Percentiles rank a stretch among this genome's conserved stretches.
These are phyloP conservation scores for Mortierella sp. DNA, from an alignment of 371 early-diverging fungal genomes.

Conservation along the genomic window DNA sequence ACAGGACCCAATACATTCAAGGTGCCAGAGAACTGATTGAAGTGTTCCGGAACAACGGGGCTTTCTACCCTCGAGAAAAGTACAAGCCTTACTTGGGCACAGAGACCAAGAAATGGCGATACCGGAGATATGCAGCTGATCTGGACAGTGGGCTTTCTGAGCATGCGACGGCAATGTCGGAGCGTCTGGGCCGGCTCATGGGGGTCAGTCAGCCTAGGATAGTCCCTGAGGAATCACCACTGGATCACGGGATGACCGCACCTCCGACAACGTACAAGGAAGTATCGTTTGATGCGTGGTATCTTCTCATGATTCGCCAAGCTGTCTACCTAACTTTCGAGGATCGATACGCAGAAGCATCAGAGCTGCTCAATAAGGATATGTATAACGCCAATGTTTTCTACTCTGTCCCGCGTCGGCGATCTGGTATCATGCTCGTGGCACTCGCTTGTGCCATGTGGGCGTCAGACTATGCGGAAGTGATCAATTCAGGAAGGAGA, in stretches of 20 bases:
- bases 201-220: conserved; percentile 14
- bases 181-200: conserved; percentile 39
- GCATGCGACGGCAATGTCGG: conserved; percentile 40
- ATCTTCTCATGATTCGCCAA: conserved; percentile 72
- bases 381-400: conserved; percentile 76
- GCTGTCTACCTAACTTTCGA: conserved; percentile 68
- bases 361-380: conserved; percentile 67
- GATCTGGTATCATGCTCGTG: conserved; percentile 64
- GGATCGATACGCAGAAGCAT: conserved; percentile 69
- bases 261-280: conserved; percentile 56
- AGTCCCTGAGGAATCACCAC: background rate
- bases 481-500: conserved; percentile 34
- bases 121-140: conserved; percentile 18
- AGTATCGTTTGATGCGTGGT: conserved; percentile 72
- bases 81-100: conserved; percentile 40
- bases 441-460: conserved; percentile 56
- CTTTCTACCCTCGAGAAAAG: conserved; percentile 67
- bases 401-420: conserved; percentile 64
- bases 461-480: conserved; percentile 31
- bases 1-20: conserved; percentile 64
- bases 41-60: conserved; percentile 62
- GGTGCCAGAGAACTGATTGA: conserved; percentile 60
- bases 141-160: conserved; percentile 37
- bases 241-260: background rate
- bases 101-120: conserved; percentile 42